Evolutionary conservation across 2,329 filamentous ascomycete species (phyloP), one percentile per base, ranked within the genome.

Genomic region (Epichloe sibirici): DNA sequence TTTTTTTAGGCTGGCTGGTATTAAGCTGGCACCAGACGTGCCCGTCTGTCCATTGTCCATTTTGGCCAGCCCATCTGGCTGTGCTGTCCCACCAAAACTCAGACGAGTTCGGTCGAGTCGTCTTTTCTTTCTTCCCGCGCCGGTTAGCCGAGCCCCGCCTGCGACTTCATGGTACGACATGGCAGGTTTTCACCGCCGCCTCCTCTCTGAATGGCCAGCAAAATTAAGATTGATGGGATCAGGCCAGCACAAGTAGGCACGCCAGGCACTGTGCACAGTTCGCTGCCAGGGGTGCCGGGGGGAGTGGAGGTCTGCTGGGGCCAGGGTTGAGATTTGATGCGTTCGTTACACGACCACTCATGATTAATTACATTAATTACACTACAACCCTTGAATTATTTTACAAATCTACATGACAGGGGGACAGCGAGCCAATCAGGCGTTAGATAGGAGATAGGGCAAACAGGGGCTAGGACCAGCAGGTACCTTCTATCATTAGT

Each of bases 121-220:
- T 43, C n/a, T 49, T 28, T 44, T n/a, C 17, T 17, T 17, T 37
- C 31, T 28, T 43, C 28, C 45, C 38, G 45, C 51, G 49, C 28
- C 25, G 7, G 25, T 28, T 8, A 28, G 25, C 25, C 7, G 28
- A 8, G 28, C 8, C 28, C 28, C 8, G 8, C 28, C 28, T 31
- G 7, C 28, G 9, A 31, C 28, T 3, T 4, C 28, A 9, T 31
- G 34, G 35, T 31, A 31, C 28, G 28, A 11, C 28, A 9, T 31
- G 34, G 35, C 42, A 43, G 5, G 31, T 44, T 40, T 44, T 57
- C 56, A 58, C 57, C 57, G 56, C 57, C 57, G 56, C 56, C 53
- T 31, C 53, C 50, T 56, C 51, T 58, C 45, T 39, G 40, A 45
- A 39, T 31, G 40, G 49, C 42, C 49, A 51, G 49, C 49, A 45